phyloP scores from a whole-genome alignment of 2,329 filamentous ascomycete species.

The Amphichorda felina region DNA sequence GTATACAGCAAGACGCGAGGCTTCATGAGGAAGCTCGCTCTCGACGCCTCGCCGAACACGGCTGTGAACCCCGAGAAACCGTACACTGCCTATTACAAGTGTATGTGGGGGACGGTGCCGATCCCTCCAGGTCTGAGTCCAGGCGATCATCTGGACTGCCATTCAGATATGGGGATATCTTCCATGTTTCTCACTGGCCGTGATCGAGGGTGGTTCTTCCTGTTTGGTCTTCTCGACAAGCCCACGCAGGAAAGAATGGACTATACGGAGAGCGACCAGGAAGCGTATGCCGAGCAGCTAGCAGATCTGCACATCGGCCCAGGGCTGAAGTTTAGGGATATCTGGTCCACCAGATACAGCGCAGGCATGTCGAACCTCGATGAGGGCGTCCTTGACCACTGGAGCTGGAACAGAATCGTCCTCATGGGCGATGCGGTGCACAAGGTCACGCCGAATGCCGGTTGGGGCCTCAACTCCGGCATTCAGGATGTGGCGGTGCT shows the following conservation, averaged over 20 bases:
- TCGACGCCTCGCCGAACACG: neutral
- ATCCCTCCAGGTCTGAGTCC: slow-evolving; percentile 1
- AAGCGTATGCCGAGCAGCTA: slow-evolving; percentile 10
- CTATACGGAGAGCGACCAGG: slow-evolving; percentile 17
- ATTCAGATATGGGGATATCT: slow-evolving; percentile 12
- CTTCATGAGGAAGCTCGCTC: slow-evolving; percentile 3
- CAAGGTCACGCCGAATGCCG: slow-evolving; percentile 18
- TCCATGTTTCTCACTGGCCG: slow-evolving; percentile 12
- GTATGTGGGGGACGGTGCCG: slow-evolving; percentile 3
- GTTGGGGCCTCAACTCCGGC: slow-evolving; percentile 16
- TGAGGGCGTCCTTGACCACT: slow-evolving; percentile 16
- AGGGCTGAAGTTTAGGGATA: slow-evolving; percentile 11
- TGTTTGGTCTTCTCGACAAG: slow-evolving; percentile 14
- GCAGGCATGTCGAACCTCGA: slow-evolving; percentile 14
- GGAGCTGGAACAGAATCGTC: slow-evolving; percentile 13
- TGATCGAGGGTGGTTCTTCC: slow-evolving; percentile 10
- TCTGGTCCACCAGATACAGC: slow-evolving; percentile 7
- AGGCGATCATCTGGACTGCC: slow-evolving; percentile 8
- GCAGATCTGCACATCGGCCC: slow-evolving; percentile 12
- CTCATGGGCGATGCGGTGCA: slow-evolving; percentile 19
- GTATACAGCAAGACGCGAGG: slow-evolving; percentile 4
- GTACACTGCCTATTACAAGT: slow-evolving; percentile 2
- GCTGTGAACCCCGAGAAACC: slow-evolving; percentile 3
- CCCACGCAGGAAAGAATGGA: slow-evolving; percentile 11
- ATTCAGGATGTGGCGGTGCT: slow-evolving; percentile 14